These are phyloP conservation scores for Cokeromyces recurvatus DNA, from an alignment of 371 early-diverging fungal genomes.

Conservation along the genomic window DNA sequence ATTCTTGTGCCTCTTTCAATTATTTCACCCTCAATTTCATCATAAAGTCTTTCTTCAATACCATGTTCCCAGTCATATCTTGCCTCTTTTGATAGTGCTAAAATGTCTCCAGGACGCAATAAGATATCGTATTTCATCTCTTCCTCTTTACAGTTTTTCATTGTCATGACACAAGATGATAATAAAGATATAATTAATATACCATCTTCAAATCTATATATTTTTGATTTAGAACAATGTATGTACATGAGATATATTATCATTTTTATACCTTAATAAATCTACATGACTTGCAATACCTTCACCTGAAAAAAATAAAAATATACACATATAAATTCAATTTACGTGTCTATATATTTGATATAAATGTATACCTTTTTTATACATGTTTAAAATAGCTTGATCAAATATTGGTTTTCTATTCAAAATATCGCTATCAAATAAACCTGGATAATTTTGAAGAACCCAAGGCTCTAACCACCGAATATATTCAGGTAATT, in stretches of 20 bases:
- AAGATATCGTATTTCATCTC: slow-evolving; percentile 8
- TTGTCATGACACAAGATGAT: slow-evolving; percentile 43
- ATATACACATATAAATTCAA: too few species aligned
- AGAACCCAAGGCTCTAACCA: slow-evolving; percentile 15
- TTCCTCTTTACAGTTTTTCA: slow-evolving; percentile 8
- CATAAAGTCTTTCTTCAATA: slow-evolving; percentile 23
- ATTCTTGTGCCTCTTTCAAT: slow-evolving; percentile 35
- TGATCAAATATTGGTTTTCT: slow-evolving; percentile 42
- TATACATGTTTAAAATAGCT: slow-evolving; percentile 40
- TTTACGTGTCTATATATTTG: too few species aligned
- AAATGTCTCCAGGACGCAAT: slow-evolving; percentile 36
- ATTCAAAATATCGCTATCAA: slow-evolving; percentile 14
- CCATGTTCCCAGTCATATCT: slow-evolving; percentile 45
- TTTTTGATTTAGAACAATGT: too few species aligned
- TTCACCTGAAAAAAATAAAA: slow-evolving; percentile 19
- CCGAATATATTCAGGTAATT: slow-evolving; percentile 19
- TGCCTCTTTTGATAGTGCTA: slow-evolving; percentile 31
- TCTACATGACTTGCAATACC: slow-evolving; percentile 44
- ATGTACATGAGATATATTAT: too few species aligned
- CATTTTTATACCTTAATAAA: slow-evolving; percentile 25
- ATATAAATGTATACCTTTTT: slow-evolving; percentile 24
- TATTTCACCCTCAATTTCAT: slow-evolving; percentile 21
- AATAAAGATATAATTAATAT: slow-evolving; percentile 37
- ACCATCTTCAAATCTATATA: slow-evolving; percentile 41
- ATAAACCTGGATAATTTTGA: slow-evolving; percentile 12